These are phyloP conservation scores for Xerocomellus dryophilus DNA, from an alignment of 768 basidiomycete genomes.

Conservation along the genomic window DNA sequence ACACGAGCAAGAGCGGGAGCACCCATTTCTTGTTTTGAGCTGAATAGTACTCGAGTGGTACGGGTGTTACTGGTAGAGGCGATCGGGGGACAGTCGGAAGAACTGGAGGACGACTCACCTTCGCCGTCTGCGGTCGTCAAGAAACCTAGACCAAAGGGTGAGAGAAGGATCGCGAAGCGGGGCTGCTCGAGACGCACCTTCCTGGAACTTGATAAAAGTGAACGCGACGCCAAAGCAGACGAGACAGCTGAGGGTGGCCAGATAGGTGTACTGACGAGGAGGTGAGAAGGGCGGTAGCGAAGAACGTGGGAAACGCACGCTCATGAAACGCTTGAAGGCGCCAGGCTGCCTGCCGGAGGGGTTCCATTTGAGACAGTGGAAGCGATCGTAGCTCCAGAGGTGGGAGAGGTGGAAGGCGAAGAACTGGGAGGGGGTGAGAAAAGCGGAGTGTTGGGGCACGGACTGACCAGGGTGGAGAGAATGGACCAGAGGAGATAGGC, in stretches of 20 bases:
- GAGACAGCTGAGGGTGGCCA: slow-evolving; percentile 65
- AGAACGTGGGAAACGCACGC: slow-evolving; percentile 46
- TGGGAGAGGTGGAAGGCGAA: slow-evolving; percentile 64
- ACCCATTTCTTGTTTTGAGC: slow-evolving; percentile 48
- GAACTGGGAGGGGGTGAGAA: slow-evolving; percentile 45
- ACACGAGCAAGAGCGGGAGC: slow-evolving; percentile 65
- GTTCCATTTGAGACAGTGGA: slow-evolving; percentile 70
- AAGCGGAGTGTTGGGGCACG: background rate
- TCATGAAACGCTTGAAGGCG: slow-evolving; percentile 87
- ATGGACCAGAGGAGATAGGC: slow-evolving; percentile 78
- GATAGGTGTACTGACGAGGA: slow-evolving; percentile 66
- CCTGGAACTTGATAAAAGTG: slow-evolving; percentile 65
- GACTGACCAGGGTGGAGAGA: slow-evolving; percentile 58
- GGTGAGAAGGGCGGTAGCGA: slow-evolving; percentile 10
- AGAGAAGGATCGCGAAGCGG: background rate
- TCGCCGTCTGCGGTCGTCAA: slow-evolving; percentile 6
- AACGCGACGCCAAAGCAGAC: slow-evolving; percentile 62
- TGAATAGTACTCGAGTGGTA: slow-evolving; percentile 53
- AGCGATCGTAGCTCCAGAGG: slow-evolving; percentile 78
- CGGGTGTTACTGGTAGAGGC: slow-evolving; percentile 47
- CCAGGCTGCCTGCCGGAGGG: slow-evolving; percentile 72
- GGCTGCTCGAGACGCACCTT: slow-evolving; percentile 45
- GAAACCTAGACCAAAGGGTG: slow-evolving; percentile 13
- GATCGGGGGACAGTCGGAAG: slow-evolving; percentile 2
- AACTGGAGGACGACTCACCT: slow-evolving; percentile 6